Conservation (phyloP, 108 stramenopile species). For the Asterionellopsis glacialis region DNA sequence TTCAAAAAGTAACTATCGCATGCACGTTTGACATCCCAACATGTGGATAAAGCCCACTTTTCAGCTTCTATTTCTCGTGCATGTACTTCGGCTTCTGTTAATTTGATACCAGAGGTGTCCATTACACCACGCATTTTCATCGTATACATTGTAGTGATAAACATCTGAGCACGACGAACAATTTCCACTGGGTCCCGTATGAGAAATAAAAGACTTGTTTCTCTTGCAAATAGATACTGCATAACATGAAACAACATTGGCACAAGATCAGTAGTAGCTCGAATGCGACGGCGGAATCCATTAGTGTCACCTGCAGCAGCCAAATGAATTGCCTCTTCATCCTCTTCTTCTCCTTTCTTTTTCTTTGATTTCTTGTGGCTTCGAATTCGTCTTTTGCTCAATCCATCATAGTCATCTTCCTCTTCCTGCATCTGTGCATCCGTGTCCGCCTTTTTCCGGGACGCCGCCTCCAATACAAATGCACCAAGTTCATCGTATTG, state of each 20-base stretch:
- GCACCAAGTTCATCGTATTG: slow-evolving; percentile 78
- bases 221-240: slow-evolving; percentile 67
- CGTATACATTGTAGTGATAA: slow-evolving; percentile 40
- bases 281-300: slow-evolving; percentile 52
- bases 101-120: slow-evolving; percentile 9
- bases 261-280: slow-evolving; percentile 33
- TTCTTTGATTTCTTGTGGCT: background rate
- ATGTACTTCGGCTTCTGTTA: slow-evolving; percentile 16
- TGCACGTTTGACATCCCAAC: slow-evolving; percentile 73
- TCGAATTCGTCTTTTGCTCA: background rate
- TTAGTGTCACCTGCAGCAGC: slow-evolving; percentile 56
- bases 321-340: slow-evolving; percentile 15
- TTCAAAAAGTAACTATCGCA: slow-evolving; percentile 11
- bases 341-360: slow-evolving; percentile 7
- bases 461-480: slow-evolving; percentile 53
- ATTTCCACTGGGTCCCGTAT: slow-evolving; percentile 58
- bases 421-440: slow-evolving; percentile 15
- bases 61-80: slow-evolving; percentile 38
- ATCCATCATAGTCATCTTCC: slow-evolving; percentile 5
- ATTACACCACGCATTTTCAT: slow-evolving; percentile 20
- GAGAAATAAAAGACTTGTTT: slow-evolving; percentile 55
- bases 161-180: slow-evolving; percentile 44
- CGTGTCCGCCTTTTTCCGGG: slow-evolving; percentile 7
- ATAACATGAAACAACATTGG: slow-evolving; percentile 43
- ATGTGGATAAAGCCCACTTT: slow-evolving; percentile 59